These are phyloP conservation scores for Aspergillus texensis DNA, from an alignment of 2,329 filamentous ascomycete genomes.

Conservation along the genomic window DNA sequence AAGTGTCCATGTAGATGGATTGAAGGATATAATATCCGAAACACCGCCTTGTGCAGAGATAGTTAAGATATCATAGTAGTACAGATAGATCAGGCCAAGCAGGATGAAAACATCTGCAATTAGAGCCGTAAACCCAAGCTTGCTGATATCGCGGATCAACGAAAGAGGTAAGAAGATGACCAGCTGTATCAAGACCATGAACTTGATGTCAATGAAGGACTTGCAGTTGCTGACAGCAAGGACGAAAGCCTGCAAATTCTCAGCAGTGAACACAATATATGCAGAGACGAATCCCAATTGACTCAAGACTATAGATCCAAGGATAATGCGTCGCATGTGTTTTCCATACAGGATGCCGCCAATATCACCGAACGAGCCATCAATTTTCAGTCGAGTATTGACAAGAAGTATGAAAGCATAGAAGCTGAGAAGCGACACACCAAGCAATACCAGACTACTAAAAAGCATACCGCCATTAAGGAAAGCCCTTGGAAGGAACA, in stretches of 20 bases:
- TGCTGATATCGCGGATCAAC: conserved; percentile 92
- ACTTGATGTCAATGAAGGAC: conserved; percentile 81
- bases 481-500: conserved; percentile 91
- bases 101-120: conserved; percentile 94
- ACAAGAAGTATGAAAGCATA: conserved; percentile 97
- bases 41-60: conserved; percentile 73
- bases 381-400: conserved; percentile 78
- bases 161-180: conserved; percentile 93
- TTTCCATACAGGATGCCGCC: conserved; percentile 88
- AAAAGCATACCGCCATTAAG: conserved; percentile 98
- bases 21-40: conserved; percentile 88
- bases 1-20: conserved; percentile 87
- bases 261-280: conserved; percentile 95
- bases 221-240: conserved; percentile 87
- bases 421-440: conserved; percentile 84
- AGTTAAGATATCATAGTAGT: conserved; percentile 91
- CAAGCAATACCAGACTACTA: conserved; percentile 86
- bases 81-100: conserved; percentile 86
- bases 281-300: conserved; percentile 94
- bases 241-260: conserved; percentile 94
- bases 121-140: conserved; percentile 92
- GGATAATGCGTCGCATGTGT: conserved; percentile 84
- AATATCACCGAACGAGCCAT: conserved; percentile 97
- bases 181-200: conserved; percentile 92
- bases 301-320: conserved; percentile 89